Conservation (phyloP, 768 basidiomycete genomes). For the Neoboletus brunneissimus region DNA sequence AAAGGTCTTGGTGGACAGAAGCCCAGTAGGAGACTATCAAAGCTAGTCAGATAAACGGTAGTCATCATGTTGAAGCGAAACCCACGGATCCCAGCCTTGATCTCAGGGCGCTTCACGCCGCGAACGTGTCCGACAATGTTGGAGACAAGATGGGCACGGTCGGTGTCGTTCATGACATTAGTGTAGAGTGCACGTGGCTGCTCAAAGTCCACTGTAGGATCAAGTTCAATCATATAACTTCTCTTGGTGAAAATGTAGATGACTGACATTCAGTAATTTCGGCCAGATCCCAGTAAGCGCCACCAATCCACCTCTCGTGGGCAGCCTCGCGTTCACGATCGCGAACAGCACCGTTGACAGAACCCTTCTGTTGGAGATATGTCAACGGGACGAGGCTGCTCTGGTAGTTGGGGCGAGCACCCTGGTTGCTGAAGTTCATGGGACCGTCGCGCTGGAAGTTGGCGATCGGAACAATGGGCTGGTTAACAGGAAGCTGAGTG, state of each 20-base stretch:
- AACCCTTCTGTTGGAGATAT: slow-evolving; percentile 52
- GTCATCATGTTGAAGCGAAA: slow-evolving; percentile 8
- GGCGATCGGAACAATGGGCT: slow-evolving; percentile 64
- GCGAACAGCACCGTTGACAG: slow-evolving; percentile 40
- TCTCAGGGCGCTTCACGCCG: slow-evolving; percentile 53
- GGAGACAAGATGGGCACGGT: slow-evolving; percentile 57
- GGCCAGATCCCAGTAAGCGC: slow-evolving; percentile 64
- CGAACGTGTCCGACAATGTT: slow-evolving; percentile 68
- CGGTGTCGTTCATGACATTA: slow-evolving; percentile 63
- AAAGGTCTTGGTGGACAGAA: slow-evolving; percentile 70
- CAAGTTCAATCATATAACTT: neutral
- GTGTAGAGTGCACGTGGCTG: slow-evolving; percentile 71
- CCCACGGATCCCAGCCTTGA: slow-evolving; percentile 68
- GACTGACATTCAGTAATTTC: slow-evolving; percentile 78
- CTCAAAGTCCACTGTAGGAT: slow-evolving; percentile 70
- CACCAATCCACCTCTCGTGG: slow-evolving; percentile 77
- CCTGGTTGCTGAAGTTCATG: slow-evolving; percentile 72
- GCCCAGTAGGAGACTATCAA: slow-evolving; percentile 72
- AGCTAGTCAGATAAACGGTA: neutral
- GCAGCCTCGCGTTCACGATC: slow-evolving; percentile 38
- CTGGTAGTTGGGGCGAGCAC: slow-evolving; percentile 83
- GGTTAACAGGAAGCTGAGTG: slow-evolving; percentile 86
- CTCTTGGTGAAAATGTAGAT: neutral
- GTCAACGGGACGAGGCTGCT: slow-evolving; percentile 69
- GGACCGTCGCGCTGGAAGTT: slow-evolving; percentile 94